Conservation (phyloP, 1,284 basidiomycete genomes). For the Pseudozyma pruni region DNA sequence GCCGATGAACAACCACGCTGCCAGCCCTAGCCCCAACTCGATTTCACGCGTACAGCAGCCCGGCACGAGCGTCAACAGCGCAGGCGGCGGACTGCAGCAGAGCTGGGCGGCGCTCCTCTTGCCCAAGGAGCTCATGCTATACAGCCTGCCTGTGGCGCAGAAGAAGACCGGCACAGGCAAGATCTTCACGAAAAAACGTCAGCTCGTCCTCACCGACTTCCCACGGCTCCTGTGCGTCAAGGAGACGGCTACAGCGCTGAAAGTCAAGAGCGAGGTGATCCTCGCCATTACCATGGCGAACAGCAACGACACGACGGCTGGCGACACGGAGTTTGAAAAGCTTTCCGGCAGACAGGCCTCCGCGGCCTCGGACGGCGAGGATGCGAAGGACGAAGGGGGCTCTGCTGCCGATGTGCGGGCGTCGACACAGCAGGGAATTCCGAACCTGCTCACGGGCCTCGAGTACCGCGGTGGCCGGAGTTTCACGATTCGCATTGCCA, state of each 20-base stretch:
- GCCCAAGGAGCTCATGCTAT: conserved; percentile 59
- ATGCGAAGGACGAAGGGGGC: background rate
- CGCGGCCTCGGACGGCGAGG: conserved; percentile 2
- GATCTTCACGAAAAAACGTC: conserved; percentile 69
- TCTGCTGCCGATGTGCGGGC: too few relatives aligned
- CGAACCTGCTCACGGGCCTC: conserved; percentile 50
- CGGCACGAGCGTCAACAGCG: background rate
- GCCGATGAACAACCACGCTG: conserved; percentile 2
- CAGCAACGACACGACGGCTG: conserved; percentile 36
- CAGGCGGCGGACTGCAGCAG: conserved; percentile 15
- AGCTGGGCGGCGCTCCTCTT: conserved; percentile 58
- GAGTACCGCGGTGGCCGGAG: conserved; percentile 39
- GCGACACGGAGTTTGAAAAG: conserved; percentile 14
- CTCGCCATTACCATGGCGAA: conserved; percentile 60
- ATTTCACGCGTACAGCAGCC: conserved; percentile 2
- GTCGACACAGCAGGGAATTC: conserved; percentile 27
- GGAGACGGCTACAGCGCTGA: conserved; percentile 67
- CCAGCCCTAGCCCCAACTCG: conserved; percentile 16
- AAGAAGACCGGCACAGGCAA: conserved; percentile 56
- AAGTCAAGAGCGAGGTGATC: conserved; percentile 70
- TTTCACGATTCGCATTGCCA: conserved; percentile 47
- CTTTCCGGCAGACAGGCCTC: conserved; percentile 6
- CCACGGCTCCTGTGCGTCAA: conserved; percentile 72
- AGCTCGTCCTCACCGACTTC: conserved; percentile 71
- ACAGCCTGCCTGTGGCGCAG: conserved; percentile 56